Evolutionary conservation across 495 filamentous ascomycete species (phyloP), one percentile per base, ranked within the genome.

Genomic region (Neurospora sp.): DNA sequence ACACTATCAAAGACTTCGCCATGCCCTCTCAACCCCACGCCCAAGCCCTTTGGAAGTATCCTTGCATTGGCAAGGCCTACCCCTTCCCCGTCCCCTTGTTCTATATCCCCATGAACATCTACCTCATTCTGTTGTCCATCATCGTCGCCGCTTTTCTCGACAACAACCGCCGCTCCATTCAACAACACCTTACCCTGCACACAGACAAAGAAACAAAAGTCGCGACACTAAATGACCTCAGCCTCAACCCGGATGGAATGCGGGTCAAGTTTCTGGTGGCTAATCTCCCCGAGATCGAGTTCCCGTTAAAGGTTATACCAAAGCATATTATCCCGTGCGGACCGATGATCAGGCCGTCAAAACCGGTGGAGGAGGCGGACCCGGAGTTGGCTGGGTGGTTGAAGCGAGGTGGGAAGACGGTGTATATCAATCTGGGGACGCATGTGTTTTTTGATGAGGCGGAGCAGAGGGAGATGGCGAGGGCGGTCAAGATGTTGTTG

Each of bases 271-370:
- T 78, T 70, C 79, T 79, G 1, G 79, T 82, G 5, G 78, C 78
- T 66, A 79, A 76, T 46, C 74, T 73, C 0, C 72, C 76, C 1
- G 77, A 81, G 70, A 46, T 82, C 16, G 80, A 82, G 18, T 79
- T 79, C 39, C 81, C 79, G 1, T 72, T 83, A 9, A 40, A 78
- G 2, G 74, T 85, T 8, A 71, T 79, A 1, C 86, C 86, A 0
- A 54, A 75, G 0, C 85, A 87, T 66, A 82, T 88, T 44, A 72
- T 86, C 9, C 79, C 83, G 31, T 87, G 86, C 70, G 87, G 87
- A 0, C 86, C 87, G 0, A 88, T 89, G 46, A 75, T 88, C 5
- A 81, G 86, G 0, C 78, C 82, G 2, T 76, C 79, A 11, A 72
- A 76, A 6, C 74, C 83, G 0, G 75, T 88, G 0, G 49, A 75